These are phyloP conservation scores for Agrocybe pediades DNA, from an alignment of 768 basidiomycete species.

Conservation along the genomic window DNA sequence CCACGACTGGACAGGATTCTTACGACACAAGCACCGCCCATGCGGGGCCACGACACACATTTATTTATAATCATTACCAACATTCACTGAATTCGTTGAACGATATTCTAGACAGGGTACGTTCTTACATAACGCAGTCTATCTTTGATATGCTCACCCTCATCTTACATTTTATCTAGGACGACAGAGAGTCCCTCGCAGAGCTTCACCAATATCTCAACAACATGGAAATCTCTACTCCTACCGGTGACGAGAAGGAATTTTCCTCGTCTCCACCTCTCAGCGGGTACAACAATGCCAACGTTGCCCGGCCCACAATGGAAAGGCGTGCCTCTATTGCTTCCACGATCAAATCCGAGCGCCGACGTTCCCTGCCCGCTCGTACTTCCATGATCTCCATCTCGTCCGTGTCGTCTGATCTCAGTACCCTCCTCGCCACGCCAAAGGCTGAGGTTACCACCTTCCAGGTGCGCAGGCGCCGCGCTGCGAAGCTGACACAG, in stretches of 20 bases:
- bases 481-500: constrained; percentile 82
- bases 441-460: constrained; percentile 46
- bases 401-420: constrained; percentile 51
- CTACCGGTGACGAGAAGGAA: constrained; percentile 6
- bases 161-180: constrained; percentile 43
- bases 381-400: constrained; percentile 64
- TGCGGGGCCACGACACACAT: constrained; percentile 38
- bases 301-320: constrained; percentile 18
- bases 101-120: constrained; percentile 78
- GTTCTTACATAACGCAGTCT: constrained; percentile 24
- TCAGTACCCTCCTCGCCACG: constrained; percentile 32
- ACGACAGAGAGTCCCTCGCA: constrained; percentile 72
- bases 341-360: constrained; percentile 54
- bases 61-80: constrained; percentile 75
- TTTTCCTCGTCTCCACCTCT: constrained; percentile 7
- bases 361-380: constrained; percentile 70
- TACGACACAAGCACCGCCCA: constrained; percentile 11
- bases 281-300: constrained; percentile 1
- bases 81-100: constrained; percentile 79
- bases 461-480: constrained; percentile 72
- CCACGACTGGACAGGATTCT: neutral
- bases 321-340: constrained; percentile 31
- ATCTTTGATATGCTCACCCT: constrained; percentile 1
- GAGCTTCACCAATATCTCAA: constrained; percentile 74
- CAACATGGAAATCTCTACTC: constrained; percentile 22